Evolutionary conservation across 106 monocot genomes (phyloP).

Genomic region (Ottelia alismoides): DNA sequence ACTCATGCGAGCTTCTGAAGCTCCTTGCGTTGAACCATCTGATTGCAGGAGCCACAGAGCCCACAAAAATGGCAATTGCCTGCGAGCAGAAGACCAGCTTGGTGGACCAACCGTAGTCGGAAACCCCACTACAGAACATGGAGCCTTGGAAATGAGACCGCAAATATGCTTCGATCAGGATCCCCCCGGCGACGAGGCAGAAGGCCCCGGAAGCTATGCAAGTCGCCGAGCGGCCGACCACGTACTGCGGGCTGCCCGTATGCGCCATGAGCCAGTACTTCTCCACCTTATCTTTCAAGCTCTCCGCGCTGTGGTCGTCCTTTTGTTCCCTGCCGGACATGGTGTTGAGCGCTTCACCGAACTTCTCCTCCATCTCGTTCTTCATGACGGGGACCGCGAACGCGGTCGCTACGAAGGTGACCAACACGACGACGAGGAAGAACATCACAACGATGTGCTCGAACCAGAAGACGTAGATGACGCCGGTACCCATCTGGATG

Average conservation of each 20-base stretch:
- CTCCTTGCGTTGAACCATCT: conserved; percentile 3
- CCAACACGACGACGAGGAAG: conserved; percentile 4
- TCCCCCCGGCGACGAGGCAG: conserved; percentile 3
- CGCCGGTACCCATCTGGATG: conserved; percentile 12
- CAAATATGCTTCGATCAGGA: conserved; percentile 1
- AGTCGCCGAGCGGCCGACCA: conserved; percentile 10
- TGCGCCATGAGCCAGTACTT: conserved; percentile 15
- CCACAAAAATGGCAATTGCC: background rate
- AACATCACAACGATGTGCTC: conserved; percentile 4
- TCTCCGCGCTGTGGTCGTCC: background rate
- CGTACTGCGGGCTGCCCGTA: conserved; percentile 9
- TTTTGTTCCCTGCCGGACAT: background rate
- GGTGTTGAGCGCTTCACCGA: background rate
- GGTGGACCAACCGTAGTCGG: conserved; percentile 7
- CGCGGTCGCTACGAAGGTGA: conserved; percentile 1
- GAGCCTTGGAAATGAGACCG: background rate
- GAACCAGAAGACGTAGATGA: conserved; percentile 7
- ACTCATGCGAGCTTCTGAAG: background rate
- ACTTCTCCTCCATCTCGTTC: background rate
- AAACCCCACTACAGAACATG: conserved; percentile 1
- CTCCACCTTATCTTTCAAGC: background rate
- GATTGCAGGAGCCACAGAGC: conserved; percentile 5
- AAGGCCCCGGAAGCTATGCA: conserved; percentile 11
- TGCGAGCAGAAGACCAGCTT: background rate
- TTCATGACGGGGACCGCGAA: conserved; percentile 1